These are phyloP conservation scores for Camelina neglecta DNA, from an alignment of 345 rosid species.

Conservation along the genomic window DNA sequence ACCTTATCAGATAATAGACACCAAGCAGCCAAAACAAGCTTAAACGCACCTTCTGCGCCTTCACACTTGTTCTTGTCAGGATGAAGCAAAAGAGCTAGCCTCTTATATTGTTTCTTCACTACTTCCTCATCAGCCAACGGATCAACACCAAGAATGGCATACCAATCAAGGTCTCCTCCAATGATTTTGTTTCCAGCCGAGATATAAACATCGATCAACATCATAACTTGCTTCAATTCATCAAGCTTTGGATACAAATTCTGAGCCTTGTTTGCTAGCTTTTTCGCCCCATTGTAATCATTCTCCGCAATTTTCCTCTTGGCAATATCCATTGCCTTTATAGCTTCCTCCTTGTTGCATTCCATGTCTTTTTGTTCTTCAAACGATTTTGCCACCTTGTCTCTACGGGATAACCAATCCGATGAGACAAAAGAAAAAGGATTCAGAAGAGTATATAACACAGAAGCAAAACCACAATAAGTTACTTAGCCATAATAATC, in stretches of 20 bases:
- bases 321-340: slow-evolving; percentile 76
- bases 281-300: slow-evolving; percentile 69
- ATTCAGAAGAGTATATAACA: background rate
- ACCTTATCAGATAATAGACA: slow-evolving; percentile 71
- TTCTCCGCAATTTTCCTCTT: slow-evolving; percentile 65
- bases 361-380: slow-evolving; percentile 54
- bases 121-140: slow-evolving; percentile 68
- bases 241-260: slow-evolving; percentile 71
- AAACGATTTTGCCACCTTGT: slow-evolving; percentile 4
- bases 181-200: slow-evolving; percentile 59
- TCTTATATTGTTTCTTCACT: slow-evolving; percentile 67
- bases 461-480: slow-evolving; percentile 1
- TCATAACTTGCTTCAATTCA: slow-evolving; percentile 63
- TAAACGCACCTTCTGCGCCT: slow-evolving; percentile 87
- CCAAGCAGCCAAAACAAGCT: slow-evolving; percentile 77
- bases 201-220: slow-evolving; percentile 64
- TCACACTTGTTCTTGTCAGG: slow-evolving; percentile 88
- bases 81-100: slow-evolving; percentile 73
- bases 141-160: slow-evolving; percentile 65
- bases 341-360: slow-evolving; percentile 85
- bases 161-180: slow-evolving; percentile 76
- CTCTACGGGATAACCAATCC: background rate
- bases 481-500: background rate
- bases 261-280: slow-evolving; percentile 72
- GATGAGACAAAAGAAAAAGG: background rate